These are phyloP conservation scores for Paraphoma sp. DNA, from an alignment of 2,329 filamentous ascomycete genomes.

Conservation along the genomic window DNA sequence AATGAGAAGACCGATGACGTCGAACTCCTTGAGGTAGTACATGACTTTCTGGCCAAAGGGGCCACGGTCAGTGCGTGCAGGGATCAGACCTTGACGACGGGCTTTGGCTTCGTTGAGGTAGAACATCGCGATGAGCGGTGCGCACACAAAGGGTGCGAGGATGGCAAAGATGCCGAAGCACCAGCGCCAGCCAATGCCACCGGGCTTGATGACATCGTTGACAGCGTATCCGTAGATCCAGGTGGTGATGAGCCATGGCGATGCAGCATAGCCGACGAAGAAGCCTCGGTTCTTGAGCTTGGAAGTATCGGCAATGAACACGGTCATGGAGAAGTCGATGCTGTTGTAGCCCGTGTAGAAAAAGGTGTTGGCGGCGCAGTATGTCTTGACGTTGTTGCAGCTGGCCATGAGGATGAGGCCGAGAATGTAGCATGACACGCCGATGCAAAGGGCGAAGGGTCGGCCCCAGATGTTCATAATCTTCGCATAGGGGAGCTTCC, in stretches of 20 bases:
- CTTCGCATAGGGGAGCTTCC: constrained; percentile 52
- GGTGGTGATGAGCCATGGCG: constrained; percentile 42
- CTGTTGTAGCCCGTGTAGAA: constrained; percentile 68
- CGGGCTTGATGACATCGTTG: constrained; percentile 52
- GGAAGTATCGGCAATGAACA: constrained; percentile 74
- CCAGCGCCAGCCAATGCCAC: constrained; percentile 66
- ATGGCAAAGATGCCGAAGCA: constrained; percentile 72
- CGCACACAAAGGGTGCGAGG: constrained; percentile 65
- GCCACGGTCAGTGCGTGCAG: constrained; percentile 54
- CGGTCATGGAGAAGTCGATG: constrained; percentile 66
- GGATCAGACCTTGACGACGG: constrained; percentile 59
- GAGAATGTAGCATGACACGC: constrained; percentile 38
- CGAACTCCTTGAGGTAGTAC: constrained; percentile 69
- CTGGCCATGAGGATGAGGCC: constrained; percentile 71
- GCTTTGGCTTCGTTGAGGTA: constrained; percentile 67
- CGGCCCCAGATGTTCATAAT: constrained; percentile 54
- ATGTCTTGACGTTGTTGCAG: constrained; percentile 66
- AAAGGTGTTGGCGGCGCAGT: constrained; percentile 71
- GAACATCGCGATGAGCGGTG: constrained; percentile 68
- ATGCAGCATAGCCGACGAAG: constrained; percentile 59
- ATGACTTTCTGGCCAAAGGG: constrained; percentile 55
- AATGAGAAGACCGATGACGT: constrained; percentile 67
- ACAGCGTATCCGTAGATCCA: constrained; percentile 39
- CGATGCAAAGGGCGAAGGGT: constrained; percentile 44
- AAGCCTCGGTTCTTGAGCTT: constrained; percentile 67